Base-by-base conservation (phyloP, 2,329 filamentous ascomycete species). In the Parafenestella ontariensis region DNA sequence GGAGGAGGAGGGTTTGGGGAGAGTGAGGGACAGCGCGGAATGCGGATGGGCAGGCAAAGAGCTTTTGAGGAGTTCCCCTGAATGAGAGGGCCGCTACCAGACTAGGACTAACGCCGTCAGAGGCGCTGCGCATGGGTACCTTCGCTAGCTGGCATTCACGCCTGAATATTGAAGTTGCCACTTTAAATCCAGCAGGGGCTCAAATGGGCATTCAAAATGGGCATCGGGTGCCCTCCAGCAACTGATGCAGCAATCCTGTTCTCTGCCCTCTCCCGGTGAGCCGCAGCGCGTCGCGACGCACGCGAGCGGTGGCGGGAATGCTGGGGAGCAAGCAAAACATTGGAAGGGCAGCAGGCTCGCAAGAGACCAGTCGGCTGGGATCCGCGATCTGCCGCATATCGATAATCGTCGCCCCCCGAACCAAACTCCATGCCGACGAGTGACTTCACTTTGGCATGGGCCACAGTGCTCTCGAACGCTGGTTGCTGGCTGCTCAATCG, bases 31-130 rank as follows among this genome's bases (percentile, higher is more conserved):
- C 65, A 49, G 64, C 64, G 58, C 60, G 59, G 65, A 70, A 68
- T 70, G 67, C 58, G 60, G 63, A 62, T 10, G 65, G 57, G 67
- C 61, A 65, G 63, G 65, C 51, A 64, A 64, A 60, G 61, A 61
- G 61, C 62, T 61, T 71, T 71, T 71, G 60, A 66, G 61, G 49
- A 68, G 59, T 69, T 64, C 66, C 66, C 66, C 66, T 69, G 66
- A 69, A 65, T 64, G 57, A 64, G 59, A 68, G 60, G 58, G 56
- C 58, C 52, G 46, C 43, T 52, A 63, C 65, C 66, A 68, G 68
- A 65, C 58, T 58, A 46, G 56, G 47, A 53, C 61, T 68, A 69
- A 65, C 49, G 63, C 59, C 40, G 59, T 64, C 54, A 59, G 31
- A 56, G 54, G 56, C 48, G 53, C 57, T 47, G 46, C 41, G 61